Percentiles rank a stretch among this genome's conserved stretches.
phyloP scores from a whole-genome alignment of 495 filamentous ascomycete genomes.

The Penicillium nucicola region DNA sequence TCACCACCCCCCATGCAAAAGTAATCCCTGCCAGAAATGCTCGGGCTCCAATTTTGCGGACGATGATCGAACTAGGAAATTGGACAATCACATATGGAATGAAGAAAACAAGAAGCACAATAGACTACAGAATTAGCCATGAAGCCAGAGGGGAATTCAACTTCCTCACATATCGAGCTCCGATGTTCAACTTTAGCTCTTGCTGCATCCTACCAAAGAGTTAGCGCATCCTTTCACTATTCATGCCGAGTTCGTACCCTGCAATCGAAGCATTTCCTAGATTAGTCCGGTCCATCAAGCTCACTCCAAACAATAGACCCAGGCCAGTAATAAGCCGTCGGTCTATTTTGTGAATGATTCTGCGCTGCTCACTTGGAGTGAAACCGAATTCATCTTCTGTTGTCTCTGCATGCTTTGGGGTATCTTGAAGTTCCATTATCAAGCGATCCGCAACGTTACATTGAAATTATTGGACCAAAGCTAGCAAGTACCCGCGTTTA shows the following conservation, averaged over 20 bases:
- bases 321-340: not conserved
- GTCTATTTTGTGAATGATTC: not conserved
- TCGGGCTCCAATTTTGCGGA: conserved; percentile 6
- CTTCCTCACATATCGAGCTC: too few relatives aligned
- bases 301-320: not conserved
- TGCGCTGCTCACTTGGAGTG: conserved; percentile 4
- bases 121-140: not conserved
- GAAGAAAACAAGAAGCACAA: conserved; percentile 6
- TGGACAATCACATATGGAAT: conserved; percentile 6
- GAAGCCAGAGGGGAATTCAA: too few relatives aligned
- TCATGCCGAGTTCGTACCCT: not conserved
- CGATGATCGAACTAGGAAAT: conserved; percentile 1
- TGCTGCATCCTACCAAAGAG: too few relatives aligned
- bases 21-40: conserved; percentile 4
- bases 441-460: not conserved
- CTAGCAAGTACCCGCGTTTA: not conserved
- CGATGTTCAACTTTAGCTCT: too few relatives aligned
- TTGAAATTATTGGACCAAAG: not conserved
- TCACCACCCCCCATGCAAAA: conserved; percentile 8
- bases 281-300: not conserved
- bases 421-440: not conserved
- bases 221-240: too few relatives aligned
- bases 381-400: not conserved
- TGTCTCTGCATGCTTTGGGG: not conserved
- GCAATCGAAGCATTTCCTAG: conserved; percentile 2